Evolutionary conservation across 495 filamentous ascomycete species (phyloP).

Genomic region (Diplogelasinospora grovesii): DNA sequence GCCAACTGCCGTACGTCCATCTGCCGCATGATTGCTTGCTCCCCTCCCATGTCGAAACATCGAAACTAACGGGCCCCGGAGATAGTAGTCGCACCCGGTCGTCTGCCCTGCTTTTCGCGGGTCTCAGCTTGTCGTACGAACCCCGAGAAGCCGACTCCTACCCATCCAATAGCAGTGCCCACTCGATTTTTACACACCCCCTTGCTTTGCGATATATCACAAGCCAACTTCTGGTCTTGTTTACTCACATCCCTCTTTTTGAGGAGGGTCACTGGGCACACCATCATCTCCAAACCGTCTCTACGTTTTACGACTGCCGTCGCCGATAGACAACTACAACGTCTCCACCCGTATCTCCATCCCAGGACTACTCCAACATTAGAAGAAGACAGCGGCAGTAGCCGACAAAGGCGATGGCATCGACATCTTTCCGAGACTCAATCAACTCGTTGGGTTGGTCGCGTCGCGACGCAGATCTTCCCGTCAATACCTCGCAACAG

Average conservation of each 20-base stretch:
- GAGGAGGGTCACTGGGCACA: slow-evolving; percentile 17
- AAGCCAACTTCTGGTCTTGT: slow-evolving; percentile 12
- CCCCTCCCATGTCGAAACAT: slow-evolving; percentile 5
- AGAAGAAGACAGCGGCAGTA: not conserved
- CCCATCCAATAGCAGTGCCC: slow-evolving; percentile 11
- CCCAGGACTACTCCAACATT: too few species aligned
- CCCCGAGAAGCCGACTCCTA: not conserved
- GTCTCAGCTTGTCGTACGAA: slow-evolving; percentile 8
- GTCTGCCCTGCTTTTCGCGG: slow-evolving; percentile 7
- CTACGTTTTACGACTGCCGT: not conserved
- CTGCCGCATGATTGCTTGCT: slow-evolving; percentile 7
- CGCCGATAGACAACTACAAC: not conserved
- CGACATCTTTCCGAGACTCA: slow-evolving; percentile 81
- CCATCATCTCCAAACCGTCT: not conserved
- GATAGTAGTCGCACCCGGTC: slow-evolving; percentile 6
- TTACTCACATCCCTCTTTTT: slow-evolving; percentile 9
- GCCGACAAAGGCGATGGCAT: slow-evolving; percentile 58
- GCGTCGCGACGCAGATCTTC: slow-evolving; percentile 72
- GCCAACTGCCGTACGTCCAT: not conserved
- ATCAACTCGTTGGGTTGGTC: slow-evolving; percentile 96
- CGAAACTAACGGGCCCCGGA: slow-evolving; percentile 7
- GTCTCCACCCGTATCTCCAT: not conserved
- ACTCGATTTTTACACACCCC: slow-evolving; percentile 8
- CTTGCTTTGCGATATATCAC: slow-evolving; percentile 13
- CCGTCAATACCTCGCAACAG: slow-evolving; percentile 66